Percentiles rank a stretch among this genome's conserved stretches.
phyloP scores from a whole-genome alignment of 2,329 filamentous ascomycete genomes.

The Epicoccum sorghinum region DNA sequence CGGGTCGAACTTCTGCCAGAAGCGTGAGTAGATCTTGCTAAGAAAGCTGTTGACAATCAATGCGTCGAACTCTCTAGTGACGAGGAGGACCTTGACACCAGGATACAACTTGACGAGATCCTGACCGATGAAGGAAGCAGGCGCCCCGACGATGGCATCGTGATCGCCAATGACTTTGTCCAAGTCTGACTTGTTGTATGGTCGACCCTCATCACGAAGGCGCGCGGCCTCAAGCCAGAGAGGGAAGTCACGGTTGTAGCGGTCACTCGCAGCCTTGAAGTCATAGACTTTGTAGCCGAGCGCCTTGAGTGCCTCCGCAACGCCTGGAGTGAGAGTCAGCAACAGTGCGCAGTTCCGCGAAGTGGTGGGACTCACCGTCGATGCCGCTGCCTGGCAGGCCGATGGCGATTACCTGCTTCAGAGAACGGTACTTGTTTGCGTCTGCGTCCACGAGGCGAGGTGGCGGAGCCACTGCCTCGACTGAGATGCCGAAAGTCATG shows the following conservation, averaged over 20 bases:
- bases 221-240: conserved; percentile 46
- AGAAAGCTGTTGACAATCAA: neutral
- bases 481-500: neutral
- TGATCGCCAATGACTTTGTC: conserved; percentile 44
- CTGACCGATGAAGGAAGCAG: conserved; percentile 18
- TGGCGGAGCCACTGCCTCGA: neutral
- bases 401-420: conserved; percentile 44
- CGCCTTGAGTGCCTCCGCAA: conserved; percentile 38
- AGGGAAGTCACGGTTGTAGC: conserved; percentile 38
- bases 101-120: conserved; percentile 27
- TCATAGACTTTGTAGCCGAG: conserved; percentile 44
- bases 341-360: no score
- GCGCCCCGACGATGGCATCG: conserved; percentile 27
- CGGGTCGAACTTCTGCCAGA: conserved; percentile 6
- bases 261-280: conserved; percentile 44
- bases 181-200: conserved; percentile 40
- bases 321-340: conserved; percentile 20
- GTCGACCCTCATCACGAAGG: conserved; percentile 36
- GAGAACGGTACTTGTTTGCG: conserved; percentile 10
- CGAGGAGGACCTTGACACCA: conserved; percentile 27
- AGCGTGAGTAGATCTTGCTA: neutral
- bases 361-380: conserved; percentile 26
- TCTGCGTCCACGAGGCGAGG: conserved; percentile 17
- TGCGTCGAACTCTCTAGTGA: conserved; percentile 6
- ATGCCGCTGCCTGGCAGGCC: conserved; percentile 44